Evolutionary conservation across 805 yeast genomes (phyloP).

Genomic region (Debaryomyces castellii): DNA sequence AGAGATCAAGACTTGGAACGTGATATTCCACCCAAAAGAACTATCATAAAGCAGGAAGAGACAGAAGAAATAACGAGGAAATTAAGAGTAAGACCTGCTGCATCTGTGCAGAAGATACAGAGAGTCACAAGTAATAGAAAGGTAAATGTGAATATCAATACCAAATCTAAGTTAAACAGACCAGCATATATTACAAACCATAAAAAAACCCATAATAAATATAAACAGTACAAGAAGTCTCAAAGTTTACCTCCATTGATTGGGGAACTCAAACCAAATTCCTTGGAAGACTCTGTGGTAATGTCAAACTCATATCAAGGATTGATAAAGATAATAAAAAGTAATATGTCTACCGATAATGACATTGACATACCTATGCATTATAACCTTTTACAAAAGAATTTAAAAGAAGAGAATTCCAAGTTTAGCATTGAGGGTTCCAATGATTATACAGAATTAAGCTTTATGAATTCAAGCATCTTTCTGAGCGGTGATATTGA

Average conservation of each 20-base stretch:
- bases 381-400: slow-evolving; percentile 23
- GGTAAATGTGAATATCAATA: background rate
- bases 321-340: slow-evolving; percentile 16
- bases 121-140: background rate
- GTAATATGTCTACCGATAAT: slow-evolving; percentile 7
- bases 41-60: slow-evolving; percentile 6
- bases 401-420: slow-evolving; percentile 18
- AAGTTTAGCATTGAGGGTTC: slow-evolving; percentile 10
- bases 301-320: slow-evolving; percentile 16
- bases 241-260: slow-evolving; percentile 1
- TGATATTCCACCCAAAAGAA: slow-evolving; percentile 27
- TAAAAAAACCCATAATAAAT: background rate
- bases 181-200: background rate
- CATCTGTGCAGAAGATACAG: background rate
- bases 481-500: slow-evolving; percentile 19
- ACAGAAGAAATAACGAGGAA: background rate
- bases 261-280: slow-evolving; percentile 2
- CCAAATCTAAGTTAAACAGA: background rate
- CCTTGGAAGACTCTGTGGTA: slow-evolving; percentile 17
- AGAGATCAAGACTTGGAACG: slow-evolving; percentile 16
- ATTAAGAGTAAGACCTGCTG: background rate
- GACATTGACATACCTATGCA: slow-evolving; percentile 24
- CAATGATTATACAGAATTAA: background rate
- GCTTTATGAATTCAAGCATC: background rate
- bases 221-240: background rate